Percentiles rank a stretch among this genome's conserved stretches.
Evolutionary conservation across 2,329 filamentous ascomycete species (phyloP).

Genomic region (Botrytis byssoidea): DNA sequence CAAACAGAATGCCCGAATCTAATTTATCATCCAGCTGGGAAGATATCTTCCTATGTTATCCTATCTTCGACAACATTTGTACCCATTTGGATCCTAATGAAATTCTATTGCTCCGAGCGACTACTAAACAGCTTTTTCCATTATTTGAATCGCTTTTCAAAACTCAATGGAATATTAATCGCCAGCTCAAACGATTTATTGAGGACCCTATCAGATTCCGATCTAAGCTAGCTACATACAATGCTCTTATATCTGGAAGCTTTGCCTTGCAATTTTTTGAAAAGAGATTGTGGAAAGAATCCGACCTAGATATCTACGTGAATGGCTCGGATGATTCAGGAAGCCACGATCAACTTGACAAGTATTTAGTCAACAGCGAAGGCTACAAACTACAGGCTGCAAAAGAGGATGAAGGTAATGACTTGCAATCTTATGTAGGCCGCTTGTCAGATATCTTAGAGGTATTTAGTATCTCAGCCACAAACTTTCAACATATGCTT

Average conservation of each 20-base stretch:
- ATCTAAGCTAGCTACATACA: neutral
- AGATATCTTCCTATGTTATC: neutral
- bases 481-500: neutral
- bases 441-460: neutral
- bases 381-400: neutral
- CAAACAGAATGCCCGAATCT: neutral
- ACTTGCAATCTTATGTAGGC: neutral
- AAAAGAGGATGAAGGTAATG: neutral
- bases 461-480: neutral
- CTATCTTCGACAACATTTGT: conserved; percentile 6
- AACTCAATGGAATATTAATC: neutral
- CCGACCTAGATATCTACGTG: conserved; percentile 22
- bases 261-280: conserved; percentile 24
- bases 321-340: neutral
- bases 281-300: conserved; percentile 15
- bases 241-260: conserved; percentile 21
- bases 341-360: neutral
- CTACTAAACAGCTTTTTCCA: neutral
- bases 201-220: neutral
- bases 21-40: neutral
- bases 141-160: neutral
- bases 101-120: neutral
- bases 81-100: neutral
- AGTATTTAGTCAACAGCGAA: neutral
- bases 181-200: neutral